Percentiles rank a stretch among this genome's conserved stretches.
These are phyloP conservation scores for Tetracladium marchalianum DNA, from an alignment of 495 filamentous ascomycete genomes.

Conservation along the genomic window DNA sequence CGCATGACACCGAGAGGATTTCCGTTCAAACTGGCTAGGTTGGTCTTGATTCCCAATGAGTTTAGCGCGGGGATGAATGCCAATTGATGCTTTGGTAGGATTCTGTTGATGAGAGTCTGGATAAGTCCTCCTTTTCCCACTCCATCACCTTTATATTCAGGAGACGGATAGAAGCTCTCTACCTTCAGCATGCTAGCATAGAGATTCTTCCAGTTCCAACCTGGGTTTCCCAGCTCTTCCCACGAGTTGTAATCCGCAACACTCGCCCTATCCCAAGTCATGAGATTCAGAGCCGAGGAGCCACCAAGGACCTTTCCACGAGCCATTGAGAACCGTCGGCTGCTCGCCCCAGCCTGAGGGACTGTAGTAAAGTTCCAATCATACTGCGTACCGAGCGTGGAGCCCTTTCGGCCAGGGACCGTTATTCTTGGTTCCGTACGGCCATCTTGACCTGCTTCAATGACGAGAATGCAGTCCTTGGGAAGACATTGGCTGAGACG, in stretches of 20 bases:
- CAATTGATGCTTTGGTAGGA: conserved; percentile 20
- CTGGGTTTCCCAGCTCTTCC: conserved; percentile 28
- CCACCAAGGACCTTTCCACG: conserved; percentile 30
- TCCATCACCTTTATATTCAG: conserved; percentile 9
- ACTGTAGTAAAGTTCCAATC: conserved; percentile 44
- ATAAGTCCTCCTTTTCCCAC: conserved; percentile 23
- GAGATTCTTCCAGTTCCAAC: conserved; percentile 29
- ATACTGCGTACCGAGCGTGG: conserved; percentile 34
- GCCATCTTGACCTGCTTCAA: conserved; percentile 44
- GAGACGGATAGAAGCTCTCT: conserved; percentile 24
- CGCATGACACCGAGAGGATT: conserved; percentile 27
- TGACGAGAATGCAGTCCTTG: conserved; percentile 33
- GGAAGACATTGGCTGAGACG: conserved; percentile 30
- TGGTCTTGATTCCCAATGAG: conserved; percentile 21
- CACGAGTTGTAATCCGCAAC: conserved; percentile 22
- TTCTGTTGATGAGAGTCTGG: conserved; percentile 23
- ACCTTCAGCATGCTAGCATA: conserved; percentile 23
- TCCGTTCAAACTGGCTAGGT: conserved; percentile 26
- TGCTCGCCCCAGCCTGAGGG: conserved; percentile 32
- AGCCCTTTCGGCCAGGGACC: conserved; percentile 33
- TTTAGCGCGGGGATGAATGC: conserved; percentile 23
- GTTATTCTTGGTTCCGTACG: conserved; percentile 35
- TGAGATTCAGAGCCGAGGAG: conserved; percentile 44
- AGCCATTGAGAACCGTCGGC: conserved; percentile 7
- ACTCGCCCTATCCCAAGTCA: conserved; percentile 32